Conservation (phyloP, 257 asterid species). For the Linderniella brevidens region DNA sequence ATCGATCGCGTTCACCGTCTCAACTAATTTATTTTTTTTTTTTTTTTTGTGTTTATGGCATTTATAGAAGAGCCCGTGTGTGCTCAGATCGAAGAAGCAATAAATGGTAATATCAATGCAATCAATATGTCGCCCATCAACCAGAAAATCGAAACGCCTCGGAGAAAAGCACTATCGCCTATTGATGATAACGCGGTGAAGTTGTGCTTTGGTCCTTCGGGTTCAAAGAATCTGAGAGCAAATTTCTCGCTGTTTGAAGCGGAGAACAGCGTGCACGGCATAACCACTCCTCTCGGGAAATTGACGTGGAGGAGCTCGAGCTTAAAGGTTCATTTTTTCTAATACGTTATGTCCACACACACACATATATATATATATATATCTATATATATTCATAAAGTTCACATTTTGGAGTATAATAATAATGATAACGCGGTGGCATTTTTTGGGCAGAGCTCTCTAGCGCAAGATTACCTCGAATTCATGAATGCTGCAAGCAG, state of each 20-base stretch:
- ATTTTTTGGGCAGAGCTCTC: constrained; percentile 33
- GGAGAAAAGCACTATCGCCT: constrained; percentile 44
- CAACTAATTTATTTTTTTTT: too few relatives aligned
- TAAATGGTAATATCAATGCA: constrained; percentile 1
- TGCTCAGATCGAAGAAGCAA: constrained; percentile 12
- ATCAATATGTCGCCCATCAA: constrained; percentile 12
- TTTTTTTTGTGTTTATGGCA: background rate
- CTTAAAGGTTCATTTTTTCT: constrained; percentile 43
- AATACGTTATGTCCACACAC: background rate
- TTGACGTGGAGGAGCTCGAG: constrained; percentile 37
- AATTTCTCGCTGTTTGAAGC: constrained; percentile 4
- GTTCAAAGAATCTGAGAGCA: constrained; percentile 31
- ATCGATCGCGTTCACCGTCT: too few relatives aligned
- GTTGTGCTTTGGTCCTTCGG: constrained; percentile 17
- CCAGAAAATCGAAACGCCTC: constrained; percentile 19
- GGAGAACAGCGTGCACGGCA: constrained; percentile 13
- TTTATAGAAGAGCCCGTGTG: constrained; percentile 21
- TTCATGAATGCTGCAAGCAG: constrained; percentile 68
- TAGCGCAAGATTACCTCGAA: constrained; percentile 57
- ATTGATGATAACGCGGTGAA: constrained; percentile 28
- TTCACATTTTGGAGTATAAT: background rate
- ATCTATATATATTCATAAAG: too few relatives aligned
- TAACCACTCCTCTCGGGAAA: constrained; percentile 54
- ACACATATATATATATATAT: background rate
- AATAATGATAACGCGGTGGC: background rate